phyloP scores from a whole-genome alignment of 2,329 filamentous ascomycete genomes.

The Aspergillus felis region DNA sequence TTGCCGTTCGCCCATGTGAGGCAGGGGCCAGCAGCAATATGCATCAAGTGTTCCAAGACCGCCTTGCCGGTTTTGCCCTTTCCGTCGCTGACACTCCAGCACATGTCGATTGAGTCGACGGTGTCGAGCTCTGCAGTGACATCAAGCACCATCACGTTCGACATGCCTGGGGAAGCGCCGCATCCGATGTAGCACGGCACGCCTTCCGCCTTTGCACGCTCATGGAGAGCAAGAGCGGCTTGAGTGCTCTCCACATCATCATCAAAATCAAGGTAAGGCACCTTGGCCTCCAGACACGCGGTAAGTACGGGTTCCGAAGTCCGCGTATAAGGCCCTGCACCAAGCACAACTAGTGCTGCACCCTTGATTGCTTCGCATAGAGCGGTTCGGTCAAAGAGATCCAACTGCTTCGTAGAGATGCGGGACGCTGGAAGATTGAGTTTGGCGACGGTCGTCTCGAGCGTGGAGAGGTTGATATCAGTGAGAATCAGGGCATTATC shows the following conservation, averaged over 20 bases:
- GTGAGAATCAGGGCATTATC: constrained; percentile 2
- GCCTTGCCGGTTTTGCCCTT: constrained; percentile 9
- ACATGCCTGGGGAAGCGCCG: constrained; percentile 6
- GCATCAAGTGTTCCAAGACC: constrained; percentile 15
- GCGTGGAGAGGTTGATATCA: constrained; percentile 2
- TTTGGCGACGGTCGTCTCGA: not conserved
- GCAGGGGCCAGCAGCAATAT: constrained; percentile 15
- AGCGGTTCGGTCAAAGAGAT: no score
- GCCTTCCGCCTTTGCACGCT: not conserved
- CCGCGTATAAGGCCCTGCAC: no score
- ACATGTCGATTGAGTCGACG: constrained; percentile 12
- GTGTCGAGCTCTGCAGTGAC: constrained; percentile 9
- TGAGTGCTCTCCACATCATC: constrained; percentile 9
- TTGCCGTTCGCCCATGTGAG: constrained; percentile 13
- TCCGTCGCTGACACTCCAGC: constrained; percentile 4
- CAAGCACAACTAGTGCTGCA: no score
- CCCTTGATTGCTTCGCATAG: no score
- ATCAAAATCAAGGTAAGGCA: constrained; percentile 9
- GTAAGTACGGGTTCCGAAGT: no score
- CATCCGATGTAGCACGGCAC: constrained; percentile 8
- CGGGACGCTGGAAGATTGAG: not conserved
- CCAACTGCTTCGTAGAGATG: not conserved
- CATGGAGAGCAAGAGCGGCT: constrained; percentile 1
- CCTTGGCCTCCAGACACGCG: constrained; percentile 5
- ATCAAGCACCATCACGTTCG: constrained; percentile 5